Evolutionary conservation across 2,329 filamentous ascomycete genomes (phyloP).

Genomic region (Clarireedia hainanense): DNA sequence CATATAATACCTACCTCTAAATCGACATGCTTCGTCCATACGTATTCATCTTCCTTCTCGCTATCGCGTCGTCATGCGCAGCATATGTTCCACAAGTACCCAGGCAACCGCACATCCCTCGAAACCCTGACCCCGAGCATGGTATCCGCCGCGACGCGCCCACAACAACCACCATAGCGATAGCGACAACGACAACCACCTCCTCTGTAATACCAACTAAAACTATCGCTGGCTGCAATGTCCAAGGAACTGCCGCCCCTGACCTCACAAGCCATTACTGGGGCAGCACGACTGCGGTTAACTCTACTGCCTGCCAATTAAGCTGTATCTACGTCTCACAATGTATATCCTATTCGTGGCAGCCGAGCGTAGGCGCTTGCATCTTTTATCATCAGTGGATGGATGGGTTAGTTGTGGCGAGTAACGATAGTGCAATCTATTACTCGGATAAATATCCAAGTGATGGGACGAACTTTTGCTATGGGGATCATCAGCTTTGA

Average conservation of each 20-base stretch:
- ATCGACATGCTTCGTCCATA: too few relatives aligned
- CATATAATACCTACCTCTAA: too few relatives aligned
- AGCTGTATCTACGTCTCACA: not conserved
- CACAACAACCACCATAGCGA: too few relatives aligned
- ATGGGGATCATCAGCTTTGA: not conserved
- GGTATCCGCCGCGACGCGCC: too few relatives aligned
- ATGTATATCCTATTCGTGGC: constrained; percentile 4
- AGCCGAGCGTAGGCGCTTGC: not conserved
- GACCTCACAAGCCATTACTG: not conserved
- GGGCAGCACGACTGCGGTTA: not conserved
- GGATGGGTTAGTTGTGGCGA: not conserved
- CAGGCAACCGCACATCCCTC: too few relatives aligned
- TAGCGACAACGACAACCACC: not conserved
- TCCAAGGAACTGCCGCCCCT: not conserved
- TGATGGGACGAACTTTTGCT: constrained; percentile 5
- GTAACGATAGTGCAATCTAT: not conserved
- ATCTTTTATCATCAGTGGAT: not conserved
- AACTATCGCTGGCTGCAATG: not conserved
- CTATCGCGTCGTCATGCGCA: too few relatives aligned
- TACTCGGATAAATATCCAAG: constrained; percentile 6
- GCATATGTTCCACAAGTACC: too few relatives aligned
- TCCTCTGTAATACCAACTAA: not conserved
- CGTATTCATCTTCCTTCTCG: too few relatives aligned
- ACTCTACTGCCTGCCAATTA: not conserved
- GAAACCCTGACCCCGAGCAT: too few relatives aligned